Base-by-base conservation (phyloP, 2,329 filamentous ascomycete genomes). In the Epichloe festucae region DNA sequence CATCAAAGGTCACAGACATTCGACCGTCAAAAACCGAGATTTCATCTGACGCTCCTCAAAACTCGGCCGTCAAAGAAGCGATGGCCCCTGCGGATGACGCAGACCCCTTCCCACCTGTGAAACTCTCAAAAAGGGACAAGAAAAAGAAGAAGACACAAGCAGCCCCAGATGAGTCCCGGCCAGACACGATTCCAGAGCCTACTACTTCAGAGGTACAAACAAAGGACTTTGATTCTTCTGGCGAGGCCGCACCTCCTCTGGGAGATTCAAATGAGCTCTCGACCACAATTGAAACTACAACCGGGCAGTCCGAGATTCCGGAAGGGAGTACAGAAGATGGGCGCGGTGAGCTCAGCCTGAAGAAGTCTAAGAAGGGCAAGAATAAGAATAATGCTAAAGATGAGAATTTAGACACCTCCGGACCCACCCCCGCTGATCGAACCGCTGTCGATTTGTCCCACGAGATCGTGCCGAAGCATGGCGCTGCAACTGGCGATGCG, bases 381-480 rank as follows among this genome's bases (percentile, higher is more conserved):
- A 62, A 62, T 52, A 63, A 67, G 53, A 66, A 66, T 50, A 62
- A 61, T 55, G 56, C 62, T 62, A 64, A 66, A 59, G 56, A 63
- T 55, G 54, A 60, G 56, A 54, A 55, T 53, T 54, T 57, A 56
- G 60, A 65, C 58, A 59, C 63, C 57, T 54, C 59, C 53, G 54
- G 65, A 53, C 57, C 53, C 50, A 55, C 52, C 23, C 53, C 52
- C 53, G 54, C 53, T 47, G 27, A 48, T 43, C 52, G 35, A 41
- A 42, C 27, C 27, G 19, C 40, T 4, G 19, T n/a, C 14, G 45
- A 47, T 11, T 17, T 45, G 27, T n/a, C 27, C 35, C 34, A 46
- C 21, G 51, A 41, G 17, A 27, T 7, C 7, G 10, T 17, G 27
- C 36, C 23, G 17, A 53, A 48, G 40, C 43, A 40, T 34, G 40